Percentiles rank a stretch among this genome's conserved stretches.
These are phyloP conservation scores for Trichosporon ovoides DNA, from an alignment of 1,284 basidiomycete species.

Conservation along the genomic window DNA sequence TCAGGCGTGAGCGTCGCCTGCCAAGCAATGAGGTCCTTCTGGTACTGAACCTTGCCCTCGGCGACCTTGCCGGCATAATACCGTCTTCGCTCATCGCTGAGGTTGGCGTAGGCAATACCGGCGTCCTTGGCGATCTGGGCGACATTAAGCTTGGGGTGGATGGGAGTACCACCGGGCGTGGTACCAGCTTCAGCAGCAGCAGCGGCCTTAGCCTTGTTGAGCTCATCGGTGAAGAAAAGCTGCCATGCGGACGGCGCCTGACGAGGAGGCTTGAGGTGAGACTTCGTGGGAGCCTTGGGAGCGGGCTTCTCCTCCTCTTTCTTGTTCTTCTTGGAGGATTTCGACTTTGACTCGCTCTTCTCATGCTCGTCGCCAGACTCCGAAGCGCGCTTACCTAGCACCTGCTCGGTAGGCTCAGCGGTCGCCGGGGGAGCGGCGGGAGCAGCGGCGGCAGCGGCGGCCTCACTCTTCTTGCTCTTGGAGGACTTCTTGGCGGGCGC, in stretches of 20 bases:
- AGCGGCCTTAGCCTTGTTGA: constrained; percentile 73
- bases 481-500: constrained; percentile 22
- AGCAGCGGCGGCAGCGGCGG: constrained; percentile 12
- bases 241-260: constrained; percentile 94
- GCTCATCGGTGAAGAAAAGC: constrained; percentile 93
- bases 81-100: constrained; percentile 75
- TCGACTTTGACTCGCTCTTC: constrained; percentile 34
- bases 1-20: constrained; percentile 86
- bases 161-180: constrained; percentile 51
- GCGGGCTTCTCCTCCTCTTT: constrained; percentile 32
- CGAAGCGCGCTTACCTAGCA: constrained; percentile 32
- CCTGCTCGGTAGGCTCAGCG: constrained; percentile 14
- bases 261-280: constrained; percentile 74
- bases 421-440: constrained; percentile 3
- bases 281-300: constrained; percentile 48
- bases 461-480: constrained; percentile 16
- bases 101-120: constrained; percentile 77
- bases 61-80: constrained; percentile 76
- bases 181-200: constrained; percentile 57
- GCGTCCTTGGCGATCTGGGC: constrained; percentile 94
- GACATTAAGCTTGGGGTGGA: constrained; percentile 75
- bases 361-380: constrained; percentile 22
- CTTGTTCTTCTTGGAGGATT: constrained; percentile 34
- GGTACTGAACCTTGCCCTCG: constrained; percentile 71
- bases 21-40: constrained; percentile 76